Evolutionary conservation across 495 filamentous ascomycete species (phyloP).

Genomic region (Hypomontagnella monticulosa): DNA sequence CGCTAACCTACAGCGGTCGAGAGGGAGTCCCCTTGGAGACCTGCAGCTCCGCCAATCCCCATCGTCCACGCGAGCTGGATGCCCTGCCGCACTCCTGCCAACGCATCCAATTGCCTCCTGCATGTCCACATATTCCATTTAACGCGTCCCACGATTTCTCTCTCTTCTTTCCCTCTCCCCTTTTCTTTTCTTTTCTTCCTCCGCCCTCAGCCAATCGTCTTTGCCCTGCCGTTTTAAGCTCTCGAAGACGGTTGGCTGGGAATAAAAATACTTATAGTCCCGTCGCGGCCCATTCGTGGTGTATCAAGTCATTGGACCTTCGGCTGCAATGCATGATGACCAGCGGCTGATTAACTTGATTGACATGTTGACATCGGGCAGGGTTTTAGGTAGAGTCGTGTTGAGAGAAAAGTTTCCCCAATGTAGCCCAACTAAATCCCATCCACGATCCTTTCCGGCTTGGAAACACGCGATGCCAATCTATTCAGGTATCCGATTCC

Average conservation of each 20-base stretch:
- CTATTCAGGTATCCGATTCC: conserved; percentile 39
- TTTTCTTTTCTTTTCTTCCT: conserved; percentile 20
- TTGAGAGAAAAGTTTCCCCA: conserved; percentile 24
- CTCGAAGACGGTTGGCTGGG: conserved; percentile 30
- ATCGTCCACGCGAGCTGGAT: conserved; percentile 42
- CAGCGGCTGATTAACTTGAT: conserved; percentile 35
- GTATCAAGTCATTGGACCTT: conserved; percentile 34
- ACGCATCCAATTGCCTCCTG: conserved; percentile 44
- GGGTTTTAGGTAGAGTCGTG: conserved; percentile 34
- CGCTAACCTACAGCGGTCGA: conserved; percentile 31
- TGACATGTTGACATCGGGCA: conserved; percentile 31
- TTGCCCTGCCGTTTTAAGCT: conserved; percentile 6
- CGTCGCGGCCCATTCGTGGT: conserved; percentile 34
- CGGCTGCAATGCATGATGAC: conserved; percentile 42
- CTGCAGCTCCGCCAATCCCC: conserved; percentile 42
- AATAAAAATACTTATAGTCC: conserved; percentile 28
- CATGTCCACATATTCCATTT: conserved; percentile 41
- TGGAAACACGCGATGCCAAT: conserved; percentile 40
- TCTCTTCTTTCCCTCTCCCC: conserved; percentile 32
- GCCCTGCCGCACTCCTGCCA: conserved; percentile 32
- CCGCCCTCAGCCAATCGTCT: conserved; percentile 26
- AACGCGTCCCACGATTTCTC: conserved; percentile 37
- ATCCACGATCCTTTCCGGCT: conserved; percentile 31
- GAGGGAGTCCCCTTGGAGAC: conserved; percentile 36
- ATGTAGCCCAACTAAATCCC: conserved; percentile 42